Conservation (phyloP, 2,329 filamentous ascomycete genomes). For the Epichloe baconii region DNA sequence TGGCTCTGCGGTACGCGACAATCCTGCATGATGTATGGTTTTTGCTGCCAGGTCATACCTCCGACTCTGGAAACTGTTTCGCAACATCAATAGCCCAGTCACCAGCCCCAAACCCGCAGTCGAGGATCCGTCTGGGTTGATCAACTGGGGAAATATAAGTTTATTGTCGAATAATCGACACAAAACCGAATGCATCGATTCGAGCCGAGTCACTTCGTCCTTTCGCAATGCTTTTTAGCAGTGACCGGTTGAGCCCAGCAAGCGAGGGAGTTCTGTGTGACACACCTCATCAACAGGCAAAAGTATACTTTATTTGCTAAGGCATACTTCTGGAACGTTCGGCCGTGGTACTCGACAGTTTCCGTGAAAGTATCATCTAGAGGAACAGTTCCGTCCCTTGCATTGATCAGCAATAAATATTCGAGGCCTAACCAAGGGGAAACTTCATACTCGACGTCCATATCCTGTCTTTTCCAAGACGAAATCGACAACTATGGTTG, state of each 20-base stretch:
- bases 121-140: constrained; percentile 46
- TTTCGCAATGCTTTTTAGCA: constrained; percentile 18
- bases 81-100: constrained; percentile 60
- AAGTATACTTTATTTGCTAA: constrained; percentile 53
- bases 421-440: constrained; percentile 1
- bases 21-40: not conserved
- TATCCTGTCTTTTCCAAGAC: constrained; percentile 3
- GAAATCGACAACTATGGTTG: not conserved
- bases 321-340: constrained; percentile 55
- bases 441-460: constrained; percentile 21
- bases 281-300: constrained; percentile 59
- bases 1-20: not conserved
- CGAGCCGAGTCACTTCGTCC: constrained; percentile 56
- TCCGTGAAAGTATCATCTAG: constrained; percentile 47
- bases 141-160: constrained; percentile 54
- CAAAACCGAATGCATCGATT: constrained; percentile 50
- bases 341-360: constrained; percentile 45
- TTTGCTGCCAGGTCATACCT: constrained; percentile 32
- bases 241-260: not conserved
- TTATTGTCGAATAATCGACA: constrained; percentile 51
- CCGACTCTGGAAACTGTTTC: constrained; percentile 46
- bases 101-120: constrained; percentile 61
- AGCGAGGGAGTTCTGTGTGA: not conserved
- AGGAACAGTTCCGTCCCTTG: constrained; percentile 35
- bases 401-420: not conserved